Base-by-base conservation (phyloP, 176 grass and related monocot species). In the Guadua angustifolia region DNA sequence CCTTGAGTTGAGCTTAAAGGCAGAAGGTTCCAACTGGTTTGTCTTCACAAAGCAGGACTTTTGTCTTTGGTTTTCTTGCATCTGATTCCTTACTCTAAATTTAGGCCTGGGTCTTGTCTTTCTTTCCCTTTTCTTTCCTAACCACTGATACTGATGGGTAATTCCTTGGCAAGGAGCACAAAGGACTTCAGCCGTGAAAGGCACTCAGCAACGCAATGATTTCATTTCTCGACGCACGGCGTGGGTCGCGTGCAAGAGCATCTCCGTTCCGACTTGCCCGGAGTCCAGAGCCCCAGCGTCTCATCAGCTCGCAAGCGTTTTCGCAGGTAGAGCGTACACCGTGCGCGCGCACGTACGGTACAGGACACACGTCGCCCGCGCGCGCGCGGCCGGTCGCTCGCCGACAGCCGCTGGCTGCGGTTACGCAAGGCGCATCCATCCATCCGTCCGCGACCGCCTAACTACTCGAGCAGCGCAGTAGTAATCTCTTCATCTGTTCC, bases 21-120 rank as follows among this genome's bases (percentile, higher is more conserved):
- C 36, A 79, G 5, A 26, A 73, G 58, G 36, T 73, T 52, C 66
- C 11, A 55, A 5, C 5, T 45, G 19, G 5, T 16, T 55, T 73
- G 36, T 29, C 42, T 8, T 62, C 3, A 61, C 1, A 47, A 42
- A 80, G 40, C 69, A 59, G 39, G 76, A 43, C 66, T 66, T n/a
- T n/a, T 69, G 29, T 73, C n/a, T 73, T 77, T 53, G 8, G 67
- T 79, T 42, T 55, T 40, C 29, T 63, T 73, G 57, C 60, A 71
- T 69, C 46, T 32, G 67, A 73, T 88, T 60, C 75, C 43, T 85
- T 85, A 3, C 60, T 75, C 47, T 70, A 82, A 49, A 21, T 32
- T 80, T 5, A 69, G 80, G 29, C 49, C 29, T 22, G 17, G 68
- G 39, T 0, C 52, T 55, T 57, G 69, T 29, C 29, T 29, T 29